Percentiles rank a stretch among this genome's conserved stretches.
Conservation (phyloP, 306 rosid species). For the Vachellia pachyceras region DNA sequence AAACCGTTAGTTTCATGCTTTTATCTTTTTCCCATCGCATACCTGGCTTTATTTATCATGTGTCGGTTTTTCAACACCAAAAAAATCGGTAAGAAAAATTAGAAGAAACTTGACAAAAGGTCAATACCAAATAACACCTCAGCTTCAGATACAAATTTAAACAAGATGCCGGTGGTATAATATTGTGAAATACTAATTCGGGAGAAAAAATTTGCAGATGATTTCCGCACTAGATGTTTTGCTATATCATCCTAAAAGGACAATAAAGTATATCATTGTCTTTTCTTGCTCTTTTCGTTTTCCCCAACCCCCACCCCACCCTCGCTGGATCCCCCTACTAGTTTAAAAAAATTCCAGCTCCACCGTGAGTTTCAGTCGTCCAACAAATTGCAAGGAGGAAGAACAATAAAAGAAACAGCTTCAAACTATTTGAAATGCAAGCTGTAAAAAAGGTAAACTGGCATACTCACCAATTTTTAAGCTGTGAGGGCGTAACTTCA, state of each 20-base stretch:
- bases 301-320: background rate
- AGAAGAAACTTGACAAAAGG: constrained; percentile 23
- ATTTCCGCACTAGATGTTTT: constrained; percentile 12
- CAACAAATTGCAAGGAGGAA: constrained; percentile 4
- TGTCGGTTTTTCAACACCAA: background rate
- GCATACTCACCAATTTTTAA: constrained; percentile 83
- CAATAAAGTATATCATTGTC: background rate
- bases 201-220: constrained; percentile 15
- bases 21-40: background rate
- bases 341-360: background rate
- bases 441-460: constrained; percentile 1
- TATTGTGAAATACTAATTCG: background rate
- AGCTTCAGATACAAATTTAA: constrained; percentile 8
- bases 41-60: constrained; percentile 6
- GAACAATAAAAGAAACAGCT: constrained; percentile 22
- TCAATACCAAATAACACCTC: background rate
- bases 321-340: background rate
- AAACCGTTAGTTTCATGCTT: background rate
- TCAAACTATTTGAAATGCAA: background rate
- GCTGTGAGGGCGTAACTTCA: constrained; percentile 82
- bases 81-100: background rate
- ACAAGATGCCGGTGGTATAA: constrained; percentile 14
- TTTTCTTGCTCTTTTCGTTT: background rate
- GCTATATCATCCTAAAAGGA: background rate
- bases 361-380: constrained; percentile 16